Evolutionary conservation across 75 land plant genomes (phyloP), one percentile per base, ranked within the genome.

Genomic region (Chamaecyparis obtusa): DNA sequence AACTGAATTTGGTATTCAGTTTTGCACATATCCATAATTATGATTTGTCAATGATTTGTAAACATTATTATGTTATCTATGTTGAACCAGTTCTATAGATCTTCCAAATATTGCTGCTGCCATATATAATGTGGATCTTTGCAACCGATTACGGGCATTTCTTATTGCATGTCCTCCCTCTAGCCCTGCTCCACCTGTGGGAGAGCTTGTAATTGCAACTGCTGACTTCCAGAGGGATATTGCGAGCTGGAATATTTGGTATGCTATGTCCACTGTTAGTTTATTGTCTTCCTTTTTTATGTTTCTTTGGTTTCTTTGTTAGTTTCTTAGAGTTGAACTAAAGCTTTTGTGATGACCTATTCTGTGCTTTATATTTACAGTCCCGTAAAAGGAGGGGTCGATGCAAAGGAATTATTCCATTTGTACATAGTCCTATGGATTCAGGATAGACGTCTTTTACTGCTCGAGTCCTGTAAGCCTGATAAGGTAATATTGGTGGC

Each of bases 151-250:
- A 86, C 93, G 95, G 10, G 88, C 91, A 39, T 97, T 98, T 69
- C 91, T 98, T 76, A 90, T 94, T 86, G 93, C 99, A 17, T 97
- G 96, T 55, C 99, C 99, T 77, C 99, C 99, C 35, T 37, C 97
- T 36, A 90, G 96, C 30, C 99, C 96, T 33, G 92, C 96, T 78
- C 91, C 94, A 84, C 94, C 94, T 84, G 96, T 98, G 16, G 90
- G 93, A 64, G 99, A 98, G 56, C 94, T 98, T 89, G 93, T 97
- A 57, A 93, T 97, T 86, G 96, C 97, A 39, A 94, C 99, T 77
- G 96, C 99, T 13, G 99, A 98, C 89, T 92, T 98, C 75, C 96
- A 98, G 72, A 93, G 93, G 83, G 97, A 97, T 88, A 89, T 98
- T 64, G 84, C 92, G 16, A 82, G 88, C 78, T 97, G 99, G 99